A percentile compares a stretch with the other conserved stretches of the same genome.
These are phyloP conservation scores for Geum urbanum DNA, from an alignment of 306 rosid species.

Conservation along the genomic window DNA sequence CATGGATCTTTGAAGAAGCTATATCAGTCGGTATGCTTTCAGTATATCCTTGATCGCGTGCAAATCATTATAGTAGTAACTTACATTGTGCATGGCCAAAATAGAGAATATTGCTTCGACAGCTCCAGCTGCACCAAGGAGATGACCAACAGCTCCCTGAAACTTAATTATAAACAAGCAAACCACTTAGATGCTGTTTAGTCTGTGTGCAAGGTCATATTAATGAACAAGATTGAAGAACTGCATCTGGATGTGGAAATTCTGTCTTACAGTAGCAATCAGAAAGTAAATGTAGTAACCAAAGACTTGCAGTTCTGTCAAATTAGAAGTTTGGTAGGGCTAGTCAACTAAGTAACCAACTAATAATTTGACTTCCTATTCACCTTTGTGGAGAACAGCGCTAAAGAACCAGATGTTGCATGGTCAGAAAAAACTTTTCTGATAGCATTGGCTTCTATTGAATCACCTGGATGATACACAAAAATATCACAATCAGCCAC, in stretches of 20 bases:
- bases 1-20: conserved; percentile 4
- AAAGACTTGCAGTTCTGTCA: not conserved
- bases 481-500: conserved; percentile 10
- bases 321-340: no score
- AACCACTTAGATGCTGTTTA: not conserved
- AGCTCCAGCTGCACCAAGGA: conserved; percentile 95
- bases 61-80: conserved; percentile 15
- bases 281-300: not conserved
- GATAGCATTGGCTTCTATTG: conserved; percentile 82
- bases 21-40: not conserved
- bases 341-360: not conserved
- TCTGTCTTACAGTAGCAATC: not conserved
- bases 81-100: conserved; percentile 64
- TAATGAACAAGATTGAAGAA: not conserved
- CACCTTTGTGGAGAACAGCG: conserved; percentile 95
- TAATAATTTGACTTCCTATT: not conserved
- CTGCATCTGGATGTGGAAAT: not conserved
- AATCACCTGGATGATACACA: conserved; percentile 54
- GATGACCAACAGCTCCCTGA: conserved; percentile 95
- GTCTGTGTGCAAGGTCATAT: not conserved
- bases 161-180: conserved; percentile 8
- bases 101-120: conserved; percentile 94
- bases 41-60: not conserved
- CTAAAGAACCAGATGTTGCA: conserved; percentile 59
- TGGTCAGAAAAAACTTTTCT: conserved; percentile 54